Evolutionary conservation across 2,329 filamentous ascomycete species (phyloP).

Genomic region (Lanzia echinophila): DNA sequence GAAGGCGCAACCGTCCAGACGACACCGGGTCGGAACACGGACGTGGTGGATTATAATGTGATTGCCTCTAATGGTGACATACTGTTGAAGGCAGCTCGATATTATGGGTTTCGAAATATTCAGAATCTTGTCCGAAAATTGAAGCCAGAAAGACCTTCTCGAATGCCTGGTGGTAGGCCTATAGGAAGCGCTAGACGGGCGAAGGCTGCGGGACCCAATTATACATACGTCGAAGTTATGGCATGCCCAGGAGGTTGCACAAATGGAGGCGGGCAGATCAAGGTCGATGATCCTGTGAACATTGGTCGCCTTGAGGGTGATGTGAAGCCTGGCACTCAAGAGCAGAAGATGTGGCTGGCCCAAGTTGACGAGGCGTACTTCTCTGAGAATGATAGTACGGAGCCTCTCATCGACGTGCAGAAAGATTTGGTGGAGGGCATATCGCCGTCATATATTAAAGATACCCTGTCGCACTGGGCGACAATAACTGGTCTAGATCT

Average conservation of each 20-base stretch:
- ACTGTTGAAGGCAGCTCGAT: slow-evolving; percentile 76
- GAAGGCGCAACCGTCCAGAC: slow-evolving; percentile 66
- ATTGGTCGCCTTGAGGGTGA: slow-evolving; percentile 41
- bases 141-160: slow-evolving; percentile 71
- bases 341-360: slow-evolving; percentile 80
- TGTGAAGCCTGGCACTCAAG: slow-evolving; percentile 60
- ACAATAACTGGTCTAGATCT: slow-evolving; percentile 61
- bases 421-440: slow-evolving; percentile 54
- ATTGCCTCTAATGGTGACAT: slow-evolving; percentile 47
- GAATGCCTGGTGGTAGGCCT: slow-evolving; percentile 69
- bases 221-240: slow-evolving; percentile 97
- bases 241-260: slow-evolving; percentile 98
- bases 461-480: slow-evolving; percentile 71
- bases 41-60: slow-evolving; percentile 81
- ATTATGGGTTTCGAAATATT: slow-evolving; percentile 97
- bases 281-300: slow-evolving; percentile 70
- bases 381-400: slow-evolving; percentile 54
- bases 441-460: slow-evolving; percentile 57
- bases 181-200: slow-evolving; percentile 49
- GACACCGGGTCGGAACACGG: slow-evolving; percentile 75
- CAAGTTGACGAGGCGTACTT: slow-evolving; percentile 87
- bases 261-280: slow-evolving; percentile 94
- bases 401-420: slow-evolving; percentile 27
- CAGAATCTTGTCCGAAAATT: slow-evolving; percentile 93
- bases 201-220: slow-evolving; percentile 52